These are phyloP conservation scores for Eimeria mitis DNA, from an alignment of 169 alveolate genomes.

Conservation along the genomic window DNA sequence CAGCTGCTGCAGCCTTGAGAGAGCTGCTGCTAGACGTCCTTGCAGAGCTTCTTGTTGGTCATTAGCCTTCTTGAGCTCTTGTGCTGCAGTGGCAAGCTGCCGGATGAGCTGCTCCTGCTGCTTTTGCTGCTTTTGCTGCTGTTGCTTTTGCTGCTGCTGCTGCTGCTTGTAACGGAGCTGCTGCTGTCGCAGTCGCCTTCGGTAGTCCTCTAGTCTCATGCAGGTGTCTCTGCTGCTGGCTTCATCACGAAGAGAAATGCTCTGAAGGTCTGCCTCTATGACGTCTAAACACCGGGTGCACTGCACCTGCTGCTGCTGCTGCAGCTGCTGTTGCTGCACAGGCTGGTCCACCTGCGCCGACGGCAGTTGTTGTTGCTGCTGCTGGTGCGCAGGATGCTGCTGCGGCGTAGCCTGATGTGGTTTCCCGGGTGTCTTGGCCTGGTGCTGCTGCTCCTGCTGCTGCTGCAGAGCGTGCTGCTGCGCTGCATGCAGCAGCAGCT, in stretches of 20 bases:
- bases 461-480: conserved; percentile 40
- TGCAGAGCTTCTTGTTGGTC: conserved; percentile 39
- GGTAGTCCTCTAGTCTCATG: conserved; percentile 36
- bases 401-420: neutral
- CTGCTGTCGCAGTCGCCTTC: conserved; percentile 42
- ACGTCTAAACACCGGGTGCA: neutral
- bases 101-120: conserved; percentile 45
- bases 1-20: conserved; percentile 28
- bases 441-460: conserved; percentile 29
- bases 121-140: conserved; percentile 38
- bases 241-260: conserved; percentile 36
- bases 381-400: neutral
- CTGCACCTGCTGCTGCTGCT: neutral
- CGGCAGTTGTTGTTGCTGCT: neutral
- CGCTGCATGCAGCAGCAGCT: conserved; percentile 57
- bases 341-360: neutral
- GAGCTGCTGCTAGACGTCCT: conserved; percentile 44
- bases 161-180: conserved; percentile 38
- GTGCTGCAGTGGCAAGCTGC: conserved; percentile 65
- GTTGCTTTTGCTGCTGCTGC: conserved; percentile 36
- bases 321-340: neutral
- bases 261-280: conserved; percentile 27
- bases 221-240: conserved; percentile 27
- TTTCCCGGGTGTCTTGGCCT: neutral
- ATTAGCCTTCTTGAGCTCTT: conserved; percentile 52